Evolutionary conservation across 129 eudicot species (phyloP), one percentile per base, ranked within the genome.

Genomic region (Pseudognaphalium luteoalbum): DNA sequence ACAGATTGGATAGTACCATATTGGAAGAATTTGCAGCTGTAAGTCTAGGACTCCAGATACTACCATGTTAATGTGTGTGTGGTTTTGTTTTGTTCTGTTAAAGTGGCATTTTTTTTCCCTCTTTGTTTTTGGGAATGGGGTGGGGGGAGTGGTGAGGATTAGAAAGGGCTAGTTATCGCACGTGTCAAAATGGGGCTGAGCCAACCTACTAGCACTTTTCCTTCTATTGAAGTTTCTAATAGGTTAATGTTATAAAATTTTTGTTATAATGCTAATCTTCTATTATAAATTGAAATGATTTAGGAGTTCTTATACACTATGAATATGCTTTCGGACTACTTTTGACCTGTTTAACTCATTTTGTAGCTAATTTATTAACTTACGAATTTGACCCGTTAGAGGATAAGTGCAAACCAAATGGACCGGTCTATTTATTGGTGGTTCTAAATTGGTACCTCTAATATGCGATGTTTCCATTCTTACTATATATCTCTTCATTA

Each of bases 1-100:
- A 82, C 79, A 81, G 85, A 66, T 77, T 93, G 76, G 84, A 88
- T 68, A 83, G 96, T 61, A 35, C 81, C 60, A 76, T 88, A 33
- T 76, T 91, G 88, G 93, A 85, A 84, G 84, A 91, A 29, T 93
- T 91, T 77, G 93, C 91, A 22, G 83, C 97, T 76, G 98, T 93
- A 76, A 90, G 97, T 90, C 51, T 71, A 32, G 56, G 29, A 68
- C 22, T 20, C 14, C 54, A 25, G 1, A 25, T 25, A 25, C 19
- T 35, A 17, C 33, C 66, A 42, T 20, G 10, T 35, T 73, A 25
- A 15, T 50, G 39, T 68, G 69, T 7, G 28, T 25, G 28, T 66
- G 33, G 66, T 34, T 76, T 39, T 74, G 30, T n/a, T 28, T 29
- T 29, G 37, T 28, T 73, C 9, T 14, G 17, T 37, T 21, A 12